Evolutionary conservation across 2,329 filamentous ascomycete species (phyloP), one percentile per base, ranked within the genome.

Genomic region (Colletotrichum agaves): DNA sequence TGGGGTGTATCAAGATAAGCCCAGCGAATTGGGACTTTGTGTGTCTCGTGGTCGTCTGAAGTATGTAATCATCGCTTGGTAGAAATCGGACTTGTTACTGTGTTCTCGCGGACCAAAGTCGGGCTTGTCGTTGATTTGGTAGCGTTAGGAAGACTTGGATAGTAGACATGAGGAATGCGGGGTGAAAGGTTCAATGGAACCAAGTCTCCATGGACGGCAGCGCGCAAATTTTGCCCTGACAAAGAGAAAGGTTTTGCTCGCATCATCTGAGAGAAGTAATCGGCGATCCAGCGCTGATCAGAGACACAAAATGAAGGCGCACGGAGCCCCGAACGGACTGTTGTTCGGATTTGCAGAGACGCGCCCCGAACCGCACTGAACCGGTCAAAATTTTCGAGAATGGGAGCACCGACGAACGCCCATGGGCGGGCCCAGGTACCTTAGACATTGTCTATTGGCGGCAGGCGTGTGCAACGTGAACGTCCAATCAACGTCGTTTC

Each of bases 1-100:
- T 56, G 49, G 66, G 66, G 65, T 61, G 62, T 62, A 69, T 58
- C 63, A 56, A 55, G 62, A 46, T 62, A 57, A 52, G 49, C 65
- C 47, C 33, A 49, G 44, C 27, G 19, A n/a, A 37, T 27, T 27
- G 39, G 17, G 17, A 65, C 56, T 17, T 17, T 12, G 31, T 68
- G 31, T 68, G 55, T 66, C 65, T 56, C 53, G 61, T 46, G 39
- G 17, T 27, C 56, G n/a, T 59, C 56, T 47, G 43, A 37, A 46
- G 43, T 27, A 27, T 43, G 17, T 53, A 21, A 59, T 44, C 3
- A 35, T 27, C 31, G 41, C 57, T 60, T 60, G 15, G 55, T 39
- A 44, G 15, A n/a, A 57, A 17, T 49, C 21, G 47, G 41, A 27
- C 1, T 13, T 58, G 52, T 21, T 7, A n/a, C 41, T 37, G 43